These are phyloP conservation scores for Colletotrichum liriopes DNA, from an alignment of 2,329 filamentous ascomycete species.

Conservation along the genomic window DNA sequence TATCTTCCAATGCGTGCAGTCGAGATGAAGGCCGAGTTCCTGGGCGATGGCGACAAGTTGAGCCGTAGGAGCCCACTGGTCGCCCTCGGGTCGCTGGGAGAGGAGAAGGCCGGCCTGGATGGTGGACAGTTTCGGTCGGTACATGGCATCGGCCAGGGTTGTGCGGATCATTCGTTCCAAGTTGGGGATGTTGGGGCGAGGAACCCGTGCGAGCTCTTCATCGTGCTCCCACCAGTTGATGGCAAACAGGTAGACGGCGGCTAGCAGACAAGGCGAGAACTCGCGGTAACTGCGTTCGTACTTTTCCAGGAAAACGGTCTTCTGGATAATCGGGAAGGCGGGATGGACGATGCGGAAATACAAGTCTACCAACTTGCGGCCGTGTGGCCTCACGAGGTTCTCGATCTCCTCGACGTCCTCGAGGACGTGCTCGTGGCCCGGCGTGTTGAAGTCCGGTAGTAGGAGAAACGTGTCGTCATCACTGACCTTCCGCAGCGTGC, in stretches of 20 bases:
- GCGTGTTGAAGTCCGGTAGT: constrained; percentile 81
- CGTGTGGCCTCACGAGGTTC: constrained; percentile 81
- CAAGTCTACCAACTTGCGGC: constrained; percentile 82
- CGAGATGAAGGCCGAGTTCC: constrained; percentile 89
- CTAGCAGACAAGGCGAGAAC: constrained; percentile 83
- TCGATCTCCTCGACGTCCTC: constrained; percentile 82
- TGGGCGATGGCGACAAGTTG: constrained; percentile 90
- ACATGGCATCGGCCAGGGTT: constrained; percentile 83
- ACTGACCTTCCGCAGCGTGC: constrained; percentile 82
- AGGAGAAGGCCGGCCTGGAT: constrained; percentile 84
- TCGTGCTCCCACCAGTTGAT: constrained; percentile 91
- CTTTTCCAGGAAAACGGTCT: constrained; percentile 84
- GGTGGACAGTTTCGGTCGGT: constrained; percentile 85
- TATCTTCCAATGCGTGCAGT: constrained; percentile 90
- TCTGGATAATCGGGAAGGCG: constrained; percentile 86
- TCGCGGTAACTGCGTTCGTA: constrained; percentile 81
- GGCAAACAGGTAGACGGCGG: constrained; percentile 87
- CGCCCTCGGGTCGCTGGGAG: constrained; percentile 81
- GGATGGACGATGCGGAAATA: constrained; percentile 89
- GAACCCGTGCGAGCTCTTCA: constrained; percentile 73
- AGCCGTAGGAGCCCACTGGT: constrained; percentile 88
- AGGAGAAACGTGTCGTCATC: constrained; percentile 85
- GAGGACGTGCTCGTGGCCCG: constrained; percentile 78
- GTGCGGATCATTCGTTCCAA: constrained; percentile 82
- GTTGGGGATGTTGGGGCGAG: constrained; percentile 80